phyloP scores from a whole-genome alignment of 2,329 filamentous ascomycete genomes.

The Aspergillus costaricaensis region DNA sequence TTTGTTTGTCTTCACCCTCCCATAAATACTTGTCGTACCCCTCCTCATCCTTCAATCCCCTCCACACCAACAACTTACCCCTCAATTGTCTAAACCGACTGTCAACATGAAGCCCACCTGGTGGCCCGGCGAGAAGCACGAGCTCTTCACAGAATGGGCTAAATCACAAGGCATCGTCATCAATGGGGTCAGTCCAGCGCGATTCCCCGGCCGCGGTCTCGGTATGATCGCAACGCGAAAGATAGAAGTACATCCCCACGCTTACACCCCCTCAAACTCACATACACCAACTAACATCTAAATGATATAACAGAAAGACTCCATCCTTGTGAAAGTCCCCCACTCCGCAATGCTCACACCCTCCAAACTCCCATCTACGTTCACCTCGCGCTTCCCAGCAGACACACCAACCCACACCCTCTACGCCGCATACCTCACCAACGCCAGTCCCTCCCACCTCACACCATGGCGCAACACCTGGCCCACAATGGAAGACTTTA shows the following conservation, averaged over 20 bases:
- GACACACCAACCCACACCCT: constrained; percentile 68
- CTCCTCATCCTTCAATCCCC: neutral
- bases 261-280: neutral
- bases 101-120: constrained; percentile 31
- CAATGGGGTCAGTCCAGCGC: constrained; percentile 66
- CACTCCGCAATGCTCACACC: constrained; percentile 64
- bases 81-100: neutral
- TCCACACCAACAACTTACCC: neutral
- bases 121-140: constrained; percentile 41
- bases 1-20: neutral
- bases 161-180: constrained; percentile 64
- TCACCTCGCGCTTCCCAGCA: constrained; percentile 56
- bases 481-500: constrained; percentile 64
- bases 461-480: constrained; percentile 66
- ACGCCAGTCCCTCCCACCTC: constrained; percentile 49
- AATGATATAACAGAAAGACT: constrained; percentile 50
- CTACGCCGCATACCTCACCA: constrained; percentile 67
- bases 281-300: neutral
- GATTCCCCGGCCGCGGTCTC: constrained; percentile 71
- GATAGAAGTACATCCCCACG: constrained; percentile 58
- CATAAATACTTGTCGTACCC: too few species aligned
- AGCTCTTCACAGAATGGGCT: constrained; percentile 69
- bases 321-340: constrained; percentile 67
- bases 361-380: constrained; percentile 58
- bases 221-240: constrained; percentile 72